A percentile compares a stretch with the other conserved stretches of the same genome.
phyloP scores from a whole-genome alignment of 257 asterid genomes.

The Apocynum venetum region DNA sequence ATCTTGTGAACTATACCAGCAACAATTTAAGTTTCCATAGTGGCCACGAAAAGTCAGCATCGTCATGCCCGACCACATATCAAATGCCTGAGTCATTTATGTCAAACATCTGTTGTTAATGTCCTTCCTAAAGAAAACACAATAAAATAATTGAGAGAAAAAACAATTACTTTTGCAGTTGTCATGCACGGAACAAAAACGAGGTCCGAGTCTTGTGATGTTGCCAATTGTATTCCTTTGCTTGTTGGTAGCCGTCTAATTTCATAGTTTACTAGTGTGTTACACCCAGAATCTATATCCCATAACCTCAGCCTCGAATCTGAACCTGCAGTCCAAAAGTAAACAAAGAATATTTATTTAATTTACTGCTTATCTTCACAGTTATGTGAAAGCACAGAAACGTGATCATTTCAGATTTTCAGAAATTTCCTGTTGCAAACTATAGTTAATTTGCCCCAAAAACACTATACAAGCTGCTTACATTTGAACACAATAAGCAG shows the following conservation, averaged over 20 bases:
- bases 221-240: slow-evolving; percentile 77
- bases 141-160: neutral
- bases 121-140: neutral
- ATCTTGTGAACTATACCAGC: slow-evolving; percentile 73
- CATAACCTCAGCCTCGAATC: slow-evolving; percentile 95
- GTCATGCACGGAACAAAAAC: slow-evolving; percentile 91
- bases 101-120: neutral
- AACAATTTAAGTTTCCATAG: slow-evolving; percentile 84
- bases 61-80: slow-evolving; percentile 87
- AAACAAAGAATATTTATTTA: slow-evolving; percentile 6
- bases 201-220: slow-evolving; percentile 59
- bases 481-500: neutral
- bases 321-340: slow-evolving; percentile 60
- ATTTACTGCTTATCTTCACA: neutral
- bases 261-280: slow-evolving; percentile 88
- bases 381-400: neutral
- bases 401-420: neutral
- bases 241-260: slow-evolving; percentile 74
- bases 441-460: neutral
- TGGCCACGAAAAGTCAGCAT: slow-evolving; percentile 70
- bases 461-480: neutral
- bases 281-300: slow-evolving; percentile 95
- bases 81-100: slow-evolving; percentile 60
- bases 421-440: neutral
- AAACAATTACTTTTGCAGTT: slow-evolving; percentile 52